phyloP scores from a whole-genome alignment of 495 filamentous ascomycete genomes.

The Xylaria sp. region DNA sequence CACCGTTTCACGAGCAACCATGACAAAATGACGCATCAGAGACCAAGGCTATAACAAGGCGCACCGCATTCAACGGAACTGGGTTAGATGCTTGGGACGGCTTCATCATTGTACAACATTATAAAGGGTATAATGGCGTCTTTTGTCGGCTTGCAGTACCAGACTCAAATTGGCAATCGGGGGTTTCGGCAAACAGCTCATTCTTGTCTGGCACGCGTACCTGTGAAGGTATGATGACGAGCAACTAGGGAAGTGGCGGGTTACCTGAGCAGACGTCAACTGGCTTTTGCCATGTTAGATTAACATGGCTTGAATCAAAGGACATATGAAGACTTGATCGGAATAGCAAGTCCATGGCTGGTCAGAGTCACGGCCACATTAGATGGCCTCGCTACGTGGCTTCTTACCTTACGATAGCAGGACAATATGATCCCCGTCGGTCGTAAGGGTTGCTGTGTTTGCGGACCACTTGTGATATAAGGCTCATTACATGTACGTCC shows the following conservation, averaged over 20 bases:
- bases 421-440: conserved; percentile 7
- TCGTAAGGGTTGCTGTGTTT: conserved; percentile 4
- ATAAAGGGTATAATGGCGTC: conserved; percentile 32
- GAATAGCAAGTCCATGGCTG: not conserved
- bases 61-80: conserved; percentile 42
- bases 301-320: not conserved
- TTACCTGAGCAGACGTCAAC: not conserved
- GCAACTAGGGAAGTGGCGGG: conserved; percentile 28
- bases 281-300: conserved; percentile 1
- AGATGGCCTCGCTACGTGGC: conserved; percentile 2
- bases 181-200: conserved; percentile 27
- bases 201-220: conserved; percentile 8
- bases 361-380: not conserved
- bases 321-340: conserved; percentile 6
- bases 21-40: conserved; percentile 28
- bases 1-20: conserved; percentile 19
- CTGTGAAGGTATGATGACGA: conserved; percentile 22
- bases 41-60: conserved; percentile 37
- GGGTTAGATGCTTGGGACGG: conserved; percentile 36
- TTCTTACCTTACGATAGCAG: conserved; percentile 21
- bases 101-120: conserved; percentile 38
- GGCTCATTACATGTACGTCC: too few species aligned
- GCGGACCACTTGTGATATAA: not conserved
- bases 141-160: conserved; percentile 10
- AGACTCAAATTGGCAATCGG: conserved; percentile 16